These are phyloP conservation scores for Aspergillus campestris DNA, from an alignment of 495 filamentous ascomycete genomes.

Conservation along the genomic window DNA sequence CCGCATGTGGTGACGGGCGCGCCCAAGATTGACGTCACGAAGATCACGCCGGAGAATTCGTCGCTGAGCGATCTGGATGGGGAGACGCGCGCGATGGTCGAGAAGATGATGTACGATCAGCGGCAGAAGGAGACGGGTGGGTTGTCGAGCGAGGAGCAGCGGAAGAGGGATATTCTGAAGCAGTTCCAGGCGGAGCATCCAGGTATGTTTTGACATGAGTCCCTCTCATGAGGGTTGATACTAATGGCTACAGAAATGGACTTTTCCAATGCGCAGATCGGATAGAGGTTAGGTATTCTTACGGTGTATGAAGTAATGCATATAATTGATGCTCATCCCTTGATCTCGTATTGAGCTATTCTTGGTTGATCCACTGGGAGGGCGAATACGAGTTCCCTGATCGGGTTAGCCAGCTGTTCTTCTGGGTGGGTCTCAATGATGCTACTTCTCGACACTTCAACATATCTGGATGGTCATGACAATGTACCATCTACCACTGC, in stretches of 20 bases:
- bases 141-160: constrained; percentile 82
- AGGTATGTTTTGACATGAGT: constrained; percentile 81
- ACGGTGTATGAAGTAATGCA: constrained; percentile 22
- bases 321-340: background rate
- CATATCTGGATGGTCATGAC: background rate
- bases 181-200: constrained; percentile 82
- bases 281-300: constrained; percentile 6
- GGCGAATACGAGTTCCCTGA: constrained; percentile 6
- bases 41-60: constrained; percentile 88
- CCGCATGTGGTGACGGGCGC: constrained; percentile 76
- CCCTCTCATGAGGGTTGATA: background rate
- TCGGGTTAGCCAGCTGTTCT: background rate
- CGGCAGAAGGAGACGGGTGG: constrained; percentile 89
- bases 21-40: constrained; percentile 79
- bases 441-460: background rate
- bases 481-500: background rate
- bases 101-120: constrained; percentile 99
- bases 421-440: background rate
- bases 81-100: constrained; percentile 94
- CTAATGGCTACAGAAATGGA: constrained; percentile 35
- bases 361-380: background rate
- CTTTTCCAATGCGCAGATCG: constrained; percentile 41
- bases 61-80: constrained; percentile 89
- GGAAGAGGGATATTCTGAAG: constrained; percentile 84
- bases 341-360: background rate